Conservation (phyloP, 176 grass and related monocot genomes). For the Themeda triandra region DNA sequence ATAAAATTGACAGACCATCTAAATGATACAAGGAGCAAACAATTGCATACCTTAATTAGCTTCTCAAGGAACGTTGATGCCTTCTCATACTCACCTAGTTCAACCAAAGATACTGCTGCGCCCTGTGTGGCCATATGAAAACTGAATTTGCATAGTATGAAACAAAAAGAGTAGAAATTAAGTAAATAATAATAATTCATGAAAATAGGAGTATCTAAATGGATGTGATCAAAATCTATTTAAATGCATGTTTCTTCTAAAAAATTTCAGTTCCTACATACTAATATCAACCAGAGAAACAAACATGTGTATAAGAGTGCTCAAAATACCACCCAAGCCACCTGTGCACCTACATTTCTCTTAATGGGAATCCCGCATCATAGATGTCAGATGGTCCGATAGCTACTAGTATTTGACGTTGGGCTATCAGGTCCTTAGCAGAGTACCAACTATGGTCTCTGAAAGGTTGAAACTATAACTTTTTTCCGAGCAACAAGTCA, state of each 20-base stretch:
- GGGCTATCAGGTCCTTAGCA: background rate
- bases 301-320: background rate
- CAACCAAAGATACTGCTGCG: conserved; percentile 73
- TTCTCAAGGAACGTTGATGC: conserved; percentile 74
- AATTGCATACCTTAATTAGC: conserved; percentile 61
- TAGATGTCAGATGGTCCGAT: background rate
- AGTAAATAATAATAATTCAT: background rate
- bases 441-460: background rate
- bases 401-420: background rate
- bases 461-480: background rate
- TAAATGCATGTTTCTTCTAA: conserved; percentile 1
- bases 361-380: background rate
- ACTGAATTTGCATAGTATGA: background rate
- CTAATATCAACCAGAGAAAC: background rate
- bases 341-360: background rate
- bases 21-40: background rate
- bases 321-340: conserved; percentile 1
- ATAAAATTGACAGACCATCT: conserved; percentile 4
- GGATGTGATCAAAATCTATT: background rate
- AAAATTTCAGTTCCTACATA: background rate
- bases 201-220: conserved; percentile 10
- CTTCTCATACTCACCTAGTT: conserved; percentile 84
- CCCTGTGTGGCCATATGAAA: conserved; percentile 50
- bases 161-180: background rate
- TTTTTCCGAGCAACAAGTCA: background rate